Evolutionary conservation across 768 basidiomycete species (phyloP), one percentile per base, ranked within the genome.

Genomic region (Hypholoma fasciculare): DNA sequence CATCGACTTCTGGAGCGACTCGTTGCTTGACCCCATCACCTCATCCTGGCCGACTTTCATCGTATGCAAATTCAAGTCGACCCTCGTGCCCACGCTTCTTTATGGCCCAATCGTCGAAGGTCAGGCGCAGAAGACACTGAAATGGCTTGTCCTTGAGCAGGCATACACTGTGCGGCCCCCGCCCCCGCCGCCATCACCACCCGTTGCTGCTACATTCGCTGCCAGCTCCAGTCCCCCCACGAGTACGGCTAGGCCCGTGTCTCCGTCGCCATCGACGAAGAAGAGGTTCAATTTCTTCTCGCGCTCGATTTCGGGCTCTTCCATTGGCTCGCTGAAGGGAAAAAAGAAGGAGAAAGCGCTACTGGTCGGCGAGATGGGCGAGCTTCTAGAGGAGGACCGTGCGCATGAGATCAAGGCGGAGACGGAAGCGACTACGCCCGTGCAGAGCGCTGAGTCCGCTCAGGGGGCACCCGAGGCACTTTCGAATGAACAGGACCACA

Each of bases 1-100:
- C 68, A 72, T 92, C 54, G 90, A 93, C 69, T 91, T 91, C 67
- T 92, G 90, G 89, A 81, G 78, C 51, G 90, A 93, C 65, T 81
- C 89, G 1, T 67, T 92, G 34, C 73, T 86, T 14, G 90, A 93
- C 64, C 84, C 88, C 16, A 80, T 90, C 57, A 75, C 87, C 0
- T 69, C 77, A 1, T 70, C 74, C 43, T 91, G 87, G 89, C 90
- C 89, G 12, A 72, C 78, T 4, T 90, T 92, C 62, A 80, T 88
- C 40, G 68, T 92, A 13, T 89, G 87, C 69, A 86, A 86, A 67
- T 79, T 93, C 52, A 88, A 84, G 67, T 72, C 56, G 17, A 63
- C 60, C 3, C 58, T 72, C 26, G 61, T 65, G 1, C 61, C 66
- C 4, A 57, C 65, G 19, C 66, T 74, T 16, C 51, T 44, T n/a